phyloP scores from a whole-genome alignment of 73 alveolate species.

The Stentor roeselii region DNA sequence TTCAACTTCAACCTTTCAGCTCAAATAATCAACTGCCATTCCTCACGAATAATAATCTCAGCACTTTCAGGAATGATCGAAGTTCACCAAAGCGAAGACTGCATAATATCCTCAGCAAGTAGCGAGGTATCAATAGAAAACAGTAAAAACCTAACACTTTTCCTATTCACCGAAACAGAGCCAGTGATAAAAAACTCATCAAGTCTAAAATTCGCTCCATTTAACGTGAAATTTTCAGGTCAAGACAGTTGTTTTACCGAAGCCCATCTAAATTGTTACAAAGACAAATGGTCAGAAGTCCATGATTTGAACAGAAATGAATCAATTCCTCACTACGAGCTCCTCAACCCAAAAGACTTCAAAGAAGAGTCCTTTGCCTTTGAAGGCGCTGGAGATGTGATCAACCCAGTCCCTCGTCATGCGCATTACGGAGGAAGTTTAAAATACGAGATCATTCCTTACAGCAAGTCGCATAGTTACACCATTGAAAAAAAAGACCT shows the following conservation, averaged over 20 bases:
- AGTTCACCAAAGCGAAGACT: background rate
- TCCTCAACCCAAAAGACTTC: slow-evolving; percentile 47
- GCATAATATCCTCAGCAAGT: slow-evolving; percentile 54
- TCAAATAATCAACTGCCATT: background rate
- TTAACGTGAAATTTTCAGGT: slow-evolving; percentile 60
- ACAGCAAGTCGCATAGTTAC: background rate
- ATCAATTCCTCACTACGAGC: slow-evolving; percentile 25
- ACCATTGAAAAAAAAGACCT: background rate
- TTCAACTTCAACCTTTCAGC: background rate
- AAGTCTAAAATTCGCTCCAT: slow-evolving; percentile 70
- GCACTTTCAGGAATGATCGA: background rate
- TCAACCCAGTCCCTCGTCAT: slow-evolving; percentile 45
- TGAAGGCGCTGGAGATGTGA: slow-evolving; percentile 46
- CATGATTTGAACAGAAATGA: slow-evolving; percentile 64
- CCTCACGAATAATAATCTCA: background rate
- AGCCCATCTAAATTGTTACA: slow-evolving; percentile 56
- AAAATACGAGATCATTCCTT: slow-evolving; percentile 9
- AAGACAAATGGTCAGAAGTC: slow-evolving; percentile 70
- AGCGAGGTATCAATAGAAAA: slow-evolving; percentile 66
- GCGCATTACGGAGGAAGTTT: slow-evolving; percentile 56
- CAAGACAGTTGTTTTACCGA: slow-evolving; percentile 48
- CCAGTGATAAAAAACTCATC: slow-evolving; percentile 71
- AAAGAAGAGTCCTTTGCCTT: slow-evolving; percentile 20
- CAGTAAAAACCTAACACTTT: slow-evolving; percentile 51
- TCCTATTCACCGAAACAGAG: slow-evolving; percentile 58